Evolutionary conservation across 352 stramenopile species (phyloP).

Genomic region (Thraustochytrium aureum): DNA sequence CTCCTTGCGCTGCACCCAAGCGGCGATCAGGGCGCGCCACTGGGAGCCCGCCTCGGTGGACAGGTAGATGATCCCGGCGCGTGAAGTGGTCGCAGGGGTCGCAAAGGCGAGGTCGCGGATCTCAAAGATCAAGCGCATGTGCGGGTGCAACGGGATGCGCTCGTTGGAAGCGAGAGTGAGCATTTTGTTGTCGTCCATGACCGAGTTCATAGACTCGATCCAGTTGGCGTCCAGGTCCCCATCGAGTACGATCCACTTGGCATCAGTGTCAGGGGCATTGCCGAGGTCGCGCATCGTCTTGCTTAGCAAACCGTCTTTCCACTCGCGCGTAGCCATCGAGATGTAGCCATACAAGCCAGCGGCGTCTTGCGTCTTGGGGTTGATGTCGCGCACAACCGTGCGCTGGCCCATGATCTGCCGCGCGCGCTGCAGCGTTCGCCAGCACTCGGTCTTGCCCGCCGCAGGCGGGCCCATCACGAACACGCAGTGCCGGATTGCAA

Average conservation of each 20-base stretch:
- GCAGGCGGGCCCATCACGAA: conserved; percentile 93
- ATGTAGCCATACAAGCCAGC: conserved; percentile 96
- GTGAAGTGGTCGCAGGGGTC: conserved; percentile 90
- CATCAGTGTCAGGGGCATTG: conserved; percentile 81
- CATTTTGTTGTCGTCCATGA: conserved; percentile 97
- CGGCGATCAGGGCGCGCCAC: conserved; percentile 90
- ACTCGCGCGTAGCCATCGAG: conserved; percentile 89
- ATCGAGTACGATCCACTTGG: conserved; percentile 97
- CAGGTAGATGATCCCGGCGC: conserved; percentile 94
- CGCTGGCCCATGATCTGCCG: conserved; percentile 64
- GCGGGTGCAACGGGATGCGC: conserved; percentile 89
- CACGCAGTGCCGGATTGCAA: conserved; percentile 93
- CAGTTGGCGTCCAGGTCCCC: conserved; percentile 96
- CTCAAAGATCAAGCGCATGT: conserved; percentile 98
- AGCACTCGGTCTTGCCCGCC: conserved; percentile 92
- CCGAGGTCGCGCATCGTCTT: conserved; percentile 94
- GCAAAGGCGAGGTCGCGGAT: conserved; percentile 93
- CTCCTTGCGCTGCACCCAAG: conserved; percentile 78
- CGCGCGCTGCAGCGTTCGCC: conserved; percentile 86
- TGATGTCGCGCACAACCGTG: conserved; percentile 76
- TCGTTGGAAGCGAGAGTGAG: conserved; percentile 95
- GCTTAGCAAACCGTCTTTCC: conserved; percentile 92
- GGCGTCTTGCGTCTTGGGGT: conserved; percentile 93
- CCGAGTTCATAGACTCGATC: conserved; percentile 95
- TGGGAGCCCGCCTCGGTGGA: conserved; percentile 91